Evolutionary conservation across 2,329 filamentous ascomycete genomes (phyloP), one percentile per base, ranked within the genome.

Genomic region (Ophiostoma novo-ulmi): DNA sequence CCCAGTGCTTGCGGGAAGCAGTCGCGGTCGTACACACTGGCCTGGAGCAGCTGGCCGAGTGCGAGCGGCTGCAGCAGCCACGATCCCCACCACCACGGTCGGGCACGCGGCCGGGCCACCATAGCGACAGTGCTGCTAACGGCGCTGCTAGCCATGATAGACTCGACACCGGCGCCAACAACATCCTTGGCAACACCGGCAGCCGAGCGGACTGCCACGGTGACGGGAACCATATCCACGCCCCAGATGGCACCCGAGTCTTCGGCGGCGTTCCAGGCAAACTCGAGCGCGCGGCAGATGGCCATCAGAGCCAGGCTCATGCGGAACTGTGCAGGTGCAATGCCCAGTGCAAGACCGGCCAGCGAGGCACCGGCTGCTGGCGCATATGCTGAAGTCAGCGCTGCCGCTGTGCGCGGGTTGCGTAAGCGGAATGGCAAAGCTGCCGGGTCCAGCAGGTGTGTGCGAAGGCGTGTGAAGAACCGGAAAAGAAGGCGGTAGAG

Each of bases 321-420:
- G 68, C 95, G 89, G 75, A 95, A 79, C 11, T 66, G 70, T 0
- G 87, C 75, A 77, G 94, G 84, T 74, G 88, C 92, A 11, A 97
- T 85, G 8, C 91, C 92, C 22, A 98, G 83, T 68, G 92, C 90
- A 68, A 97, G 85, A 3, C 94, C 94, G 0, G 94, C 93, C 67
- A 97, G 80, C 75, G 92, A 93, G 6, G 94, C 94, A 13, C 94
- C 95, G n/a, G 97, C 85, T 1, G 94, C 93, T 0, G 94, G 94
- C 0, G 94, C 91, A 77, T 93, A 91, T 11, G 86, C 85, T 1
- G 93, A 97, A 0, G 93, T 97, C 71, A 99, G 83, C 0, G 91
- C 87, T 26, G 83, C 84, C 0, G 91, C 86, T 14, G 93, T 87
- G 22, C 87, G 87, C 0, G 94, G 94, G 76, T 98, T 97, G 70